Base-by-base conservation (phyloP, 75 land plant species). In the Isoetes taiwanensis region DNA sequence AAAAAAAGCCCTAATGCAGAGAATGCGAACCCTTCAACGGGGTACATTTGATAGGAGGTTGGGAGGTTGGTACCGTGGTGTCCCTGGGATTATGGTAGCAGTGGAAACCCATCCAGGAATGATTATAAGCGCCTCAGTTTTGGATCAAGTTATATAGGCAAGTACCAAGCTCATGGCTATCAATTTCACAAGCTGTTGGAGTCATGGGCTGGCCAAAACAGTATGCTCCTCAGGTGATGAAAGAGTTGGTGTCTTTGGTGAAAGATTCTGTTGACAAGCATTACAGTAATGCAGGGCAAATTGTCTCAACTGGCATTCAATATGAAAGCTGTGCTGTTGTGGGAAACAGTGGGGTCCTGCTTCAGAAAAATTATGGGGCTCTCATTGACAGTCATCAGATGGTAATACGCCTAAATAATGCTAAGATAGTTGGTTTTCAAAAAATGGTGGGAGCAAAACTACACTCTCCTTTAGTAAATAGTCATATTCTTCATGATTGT, bases 321-420 rank as follows among this genome's bases (percentile, higher is more conserved):
- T 79, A 75, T 64, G 0, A 64, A 23, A 62, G 71, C 17, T 85
- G 91, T 58, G 96, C 86, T 0, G 91, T 90, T 16, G 91, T 85
- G 1, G 96, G 96, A 24, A 90, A 90, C 64, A 90, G 96, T 38
- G 96, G 96, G 31, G 82, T 90, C 38, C 60, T 85, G 29, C 58
- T 90, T 40, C 68, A 75, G 12, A 58, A 38, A 0, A 66, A 67
- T 0, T 43, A 78, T 39, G 96, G 86, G 0, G 48, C 38, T 0
- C 61, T 74, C 20, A 89, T 89, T 37, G 96, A 89, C 57, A 54
- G 72, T 23, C 90, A 89, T 39, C 83, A 89, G 41, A 39, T 66
- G 56, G 90, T 89, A 25, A 75, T 89, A 41, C 68, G 90, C 20
- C 67, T 89, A 48, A 89, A 89, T 71, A 89, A 89, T 59, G 96